Conservation (phyloP, 2,329 filamentous ascomycete species). For the Venturia asperata region DNA sequence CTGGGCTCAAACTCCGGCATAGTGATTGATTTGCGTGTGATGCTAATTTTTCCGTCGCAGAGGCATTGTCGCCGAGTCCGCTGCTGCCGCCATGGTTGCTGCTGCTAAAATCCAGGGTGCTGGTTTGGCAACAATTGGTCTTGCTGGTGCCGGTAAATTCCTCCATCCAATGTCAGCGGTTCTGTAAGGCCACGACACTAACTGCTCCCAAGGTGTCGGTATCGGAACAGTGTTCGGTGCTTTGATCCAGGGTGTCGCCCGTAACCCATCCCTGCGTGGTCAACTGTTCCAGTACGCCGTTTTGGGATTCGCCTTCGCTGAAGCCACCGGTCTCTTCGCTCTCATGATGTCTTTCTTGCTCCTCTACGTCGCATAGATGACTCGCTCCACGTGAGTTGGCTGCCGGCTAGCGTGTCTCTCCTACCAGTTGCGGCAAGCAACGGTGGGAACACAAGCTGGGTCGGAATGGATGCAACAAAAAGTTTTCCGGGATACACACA, state of each 20-base stretch:
- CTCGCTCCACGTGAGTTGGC: not conserved
- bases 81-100: constrained; percentile 37
- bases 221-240: constrained; percentile 93
- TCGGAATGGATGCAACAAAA: constrained; percentile 5
- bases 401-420: constrained; percentile 6
- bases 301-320: constrained; percentile 91
- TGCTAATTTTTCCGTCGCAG: constrained; percentile 1
- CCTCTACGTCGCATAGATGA: constrained; percentile 31
- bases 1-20: not conserved
- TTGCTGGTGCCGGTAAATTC: constrained; percentile 50
- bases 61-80: constrained; percentile 37
- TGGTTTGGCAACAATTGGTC: constrained; percentile 71
- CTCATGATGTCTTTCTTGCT: constrained; percentile 44
- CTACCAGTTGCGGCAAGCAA: constrained; percentile 10
- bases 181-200: not conserved
- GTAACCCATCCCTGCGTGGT: constrained; percentile 89
- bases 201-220: constrained; percentile 68
- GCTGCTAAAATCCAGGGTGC: constrained; percentile 38
- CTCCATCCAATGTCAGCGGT: not conserved
- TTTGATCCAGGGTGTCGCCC: constrained; percentile 81
- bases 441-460: constrained; percentile 9
- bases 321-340: constrained; percentile 66
- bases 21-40: not conserved
- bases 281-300: constrained; percentile 95
- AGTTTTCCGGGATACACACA: not conserved